Base-by-base conservation (phyloP, 257 asterid genomes). In the Solanum chiquidenum region DNA sequence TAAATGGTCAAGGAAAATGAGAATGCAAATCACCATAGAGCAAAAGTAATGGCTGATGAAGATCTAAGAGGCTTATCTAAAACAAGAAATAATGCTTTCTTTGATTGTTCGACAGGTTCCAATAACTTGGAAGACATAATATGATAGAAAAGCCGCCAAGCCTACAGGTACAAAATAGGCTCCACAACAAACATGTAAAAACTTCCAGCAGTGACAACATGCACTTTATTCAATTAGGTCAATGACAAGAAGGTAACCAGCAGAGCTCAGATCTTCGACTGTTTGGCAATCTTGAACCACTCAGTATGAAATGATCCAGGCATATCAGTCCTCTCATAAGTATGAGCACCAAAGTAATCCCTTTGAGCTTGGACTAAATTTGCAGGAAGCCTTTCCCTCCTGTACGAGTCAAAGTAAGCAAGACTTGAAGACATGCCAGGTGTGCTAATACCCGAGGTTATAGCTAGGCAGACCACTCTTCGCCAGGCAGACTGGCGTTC, bases 401-500 rank as follows among this genome's bases (percentile, higher is more conserved):
- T 87, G 85, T 96, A 96, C 0, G 98, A 91, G 87, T 96, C 99
- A 40, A 95, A 96, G 83, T 96, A 96, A 52, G 99, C 99, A 86
- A 96, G 97, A 89, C 98, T 95, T 69, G 98, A 92, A 27, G 97
- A 95, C 99, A 96, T 96, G 83, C 99, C 99, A 3, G 99, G 99
- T 10, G 98, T 96, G 88, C 98, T 94, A 71, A 96, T 94, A 84
- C 99, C 99, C 1, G 98, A 89, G 90, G 89, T 93, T 88, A 96
- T 94, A 12, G 98, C 95, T 34, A 96, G 93, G 93, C 93, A 92
- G 23, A 96, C 98, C 10, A 96, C 98, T 89, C 98, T 89, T 87
- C 99, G 92, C 99, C 99, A 96, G 52, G 98, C 98, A 14, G 95
- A 89, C 88, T 96, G 99, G 83, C 99, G 90, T 33, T 96, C 98